Base-by-base conservation (phyloP, 176 grass and related monocot species). In the Cenchrus americanus region DNA sequence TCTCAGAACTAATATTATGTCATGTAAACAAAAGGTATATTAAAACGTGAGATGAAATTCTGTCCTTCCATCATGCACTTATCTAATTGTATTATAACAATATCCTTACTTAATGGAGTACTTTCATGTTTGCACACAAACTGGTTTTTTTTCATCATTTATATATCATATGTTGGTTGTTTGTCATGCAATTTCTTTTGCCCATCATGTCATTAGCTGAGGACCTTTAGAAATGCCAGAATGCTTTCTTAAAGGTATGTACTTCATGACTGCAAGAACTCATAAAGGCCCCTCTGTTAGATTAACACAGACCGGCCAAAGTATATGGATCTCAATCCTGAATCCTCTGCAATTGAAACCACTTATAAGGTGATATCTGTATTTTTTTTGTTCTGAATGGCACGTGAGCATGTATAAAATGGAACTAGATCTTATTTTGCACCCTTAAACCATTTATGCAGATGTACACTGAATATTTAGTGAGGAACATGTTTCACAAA, bases 401-500 rank as follows among this genome's bases (percentile, higher is more conserved):
- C 53, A 69, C 14, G 30, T 51, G 53, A 61, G 41, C 32, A 30
- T 21, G 27, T 63, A 13, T 41, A 70, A 61, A 80, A 61, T 61
- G 52, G 34, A 69, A 76, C 18, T 47, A 34, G 62, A 61, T 14
- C 32, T 46, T 77, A 6, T 69, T 80, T 62, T 37, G 34, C 34
- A 37, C 34, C 34, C 34, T 57, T 52, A 76, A 57, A 81, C 22
- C 32, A 81, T 76, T 48, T 83, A 48, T 44, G 44, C 44, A 50
- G 42, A 85, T 47, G 21, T 61, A 19, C 77, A 62, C 55, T 63
- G 47, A 85, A 69, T 46, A 77, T 81, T 69, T 30, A 40, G 17
- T 26, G 37, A 77, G 70, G 55, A 89, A n/a, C 11, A 64, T 77
- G 64, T 41, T 84, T 85, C 62, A 71, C 46, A 71, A 85, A 80